Conservation (phyloP, 805 yeast genomes). For the Starmerella floricola region DNA sequence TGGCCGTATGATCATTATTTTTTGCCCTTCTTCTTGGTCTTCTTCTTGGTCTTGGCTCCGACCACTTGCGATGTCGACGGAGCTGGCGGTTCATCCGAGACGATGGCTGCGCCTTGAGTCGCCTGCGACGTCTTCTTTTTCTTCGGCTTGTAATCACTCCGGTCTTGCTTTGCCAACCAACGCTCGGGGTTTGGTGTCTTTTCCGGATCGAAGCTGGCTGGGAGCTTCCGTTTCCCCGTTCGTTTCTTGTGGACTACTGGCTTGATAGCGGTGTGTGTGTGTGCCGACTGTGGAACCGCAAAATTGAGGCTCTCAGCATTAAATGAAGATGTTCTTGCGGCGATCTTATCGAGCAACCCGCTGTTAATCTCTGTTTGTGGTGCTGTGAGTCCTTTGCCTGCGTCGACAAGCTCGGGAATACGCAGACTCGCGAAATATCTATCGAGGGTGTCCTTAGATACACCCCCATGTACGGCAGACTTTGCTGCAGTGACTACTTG, state of each 20-base stretch:
- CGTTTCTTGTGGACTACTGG: conserved; percentile 18
- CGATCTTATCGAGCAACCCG: conserved; percentile 3
- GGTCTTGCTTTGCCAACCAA: conserved; percentile 82
- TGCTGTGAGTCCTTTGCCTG: conserved; percentile 3
- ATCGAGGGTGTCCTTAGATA: not conserved
- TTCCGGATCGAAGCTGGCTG: conserved; percentile 33
- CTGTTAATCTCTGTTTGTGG: no score
- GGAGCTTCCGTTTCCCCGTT: conserved; percentile 29
- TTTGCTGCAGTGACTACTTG: conserved; percentile 1
- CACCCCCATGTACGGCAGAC: no score
- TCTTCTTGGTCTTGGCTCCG: conserved; percentile 19
- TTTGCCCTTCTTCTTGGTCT: conserved; percentile 30
- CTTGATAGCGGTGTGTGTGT: not conserved
- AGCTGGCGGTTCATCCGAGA: conserved; percentile 2
- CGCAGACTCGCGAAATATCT: conserved; percentile 9
- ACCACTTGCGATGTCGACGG: conserved; percentile 9
- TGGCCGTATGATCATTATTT: conserved; percentile 19
- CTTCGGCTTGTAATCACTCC: conserved; percentile 72
- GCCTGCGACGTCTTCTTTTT: conserved; percentile 43
- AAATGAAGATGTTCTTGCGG: conserved; percentile 19
- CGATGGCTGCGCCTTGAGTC: conserved; percentile 30
- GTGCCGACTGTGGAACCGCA: conserved; percentile 2
- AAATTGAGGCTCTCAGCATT: conserved; percentile 22
- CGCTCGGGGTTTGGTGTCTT: conserved; percentile 54
- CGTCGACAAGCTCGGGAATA: conserved; percentile 3